Evolutionary conservation across 495 filamentous ascomycete species (phyloP), one percentile per base, ranked within the genome.

Genomic region (Penicillium desertorum): DNA sequence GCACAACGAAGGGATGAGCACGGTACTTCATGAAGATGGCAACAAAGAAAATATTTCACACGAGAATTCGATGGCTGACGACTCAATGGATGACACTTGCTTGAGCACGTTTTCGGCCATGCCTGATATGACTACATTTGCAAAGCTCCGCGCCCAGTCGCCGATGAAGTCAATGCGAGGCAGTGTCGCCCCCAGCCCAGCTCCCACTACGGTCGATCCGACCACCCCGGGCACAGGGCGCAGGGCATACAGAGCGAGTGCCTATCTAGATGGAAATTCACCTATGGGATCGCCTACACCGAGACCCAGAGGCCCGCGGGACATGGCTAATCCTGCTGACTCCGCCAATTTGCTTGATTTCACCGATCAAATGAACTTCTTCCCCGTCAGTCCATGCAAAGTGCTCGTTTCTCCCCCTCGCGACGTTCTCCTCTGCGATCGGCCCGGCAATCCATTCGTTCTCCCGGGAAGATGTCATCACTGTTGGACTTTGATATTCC

Each of bases 401-500:
- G 59, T 59, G 61, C 63, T 25, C 73, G 75, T 5, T 70, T 68
- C 39, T 84, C 82, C 5, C 73, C 80, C 10, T 72, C 66, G 3
- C 71, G 74, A 30, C 67, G 73, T 10, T 82, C 79, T 44, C 76
- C 77, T 0, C 60, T 75, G 54, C 63, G 69, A 25, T 56, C 58
- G 45, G 58, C 62, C 32, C 66, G 70, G 3, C 68, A 76, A 23
- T 66, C 73, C n/a, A 68, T 66, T 44, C 64, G 69, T 8, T 71
- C 72, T 5, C 76, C 77, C 4, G 56, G 67, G 8, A 79, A 76
- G 32, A 55, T 55, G 51, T 60, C 69, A 16, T 76, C 72, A 60
- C 81, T 98, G 9, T 82, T 98, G 37, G 94, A 98, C 68, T 96
- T 97, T 66, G 92, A 97, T 60, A 87, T 97, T 16, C 90, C 91